Evolutionary conservation across 345 rosid genomes (phyloP).

Genomic region (Bruguiera sexangula): DNA sequence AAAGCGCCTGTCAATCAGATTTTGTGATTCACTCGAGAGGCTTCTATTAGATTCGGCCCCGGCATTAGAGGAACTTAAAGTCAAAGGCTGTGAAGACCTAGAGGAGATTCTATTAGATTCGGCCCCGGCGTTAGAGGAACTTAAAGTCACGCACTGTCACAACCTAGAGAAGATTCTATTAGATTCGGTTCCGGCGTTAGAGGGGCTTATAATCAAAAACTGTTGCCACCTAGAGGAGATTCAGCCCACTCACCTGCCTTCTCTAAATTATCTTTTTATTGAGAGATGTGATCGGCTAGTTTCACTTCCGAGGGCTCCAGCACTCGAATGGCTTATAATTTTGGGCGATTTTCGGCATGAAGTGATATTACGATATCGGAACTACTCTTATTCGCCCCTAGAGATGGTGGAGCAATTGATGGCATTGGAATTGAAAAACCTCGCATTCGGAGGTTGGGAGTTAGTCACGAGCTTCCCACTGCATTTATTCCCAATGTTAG

Average conservation of each 20-base stretch:
- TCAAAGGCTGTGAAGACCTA: no score
- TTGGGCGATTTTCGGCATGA: not conserved
- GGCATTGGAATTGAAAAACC: no score
- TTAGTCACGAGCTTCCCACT: no score
- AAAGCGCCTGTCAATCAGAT: not conserved
- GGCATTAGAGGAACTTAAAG: no score
- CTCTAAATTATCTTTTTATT: slow-evolving; percentile 22
- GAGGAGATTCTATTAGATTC: not conserved
- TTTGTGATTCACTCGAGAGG: no score
- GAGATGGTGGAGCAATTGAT: no score
- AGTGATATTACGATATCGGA: no score
- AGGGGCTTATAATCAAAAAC: not conserved
- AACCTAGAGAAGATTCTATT: slow-evolving; percentile 1
- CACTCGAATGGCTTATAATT: not conserved
- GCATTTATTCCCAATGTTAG: no score
- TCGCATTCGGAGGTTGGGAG: no score
- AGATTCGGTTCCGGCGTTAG: no score
- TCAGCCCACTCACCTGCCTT: slow-evolving; percentile 32
- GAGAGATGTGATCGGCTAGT: slow-evolving; percentile 11
- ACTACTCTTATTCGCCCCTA: no score
- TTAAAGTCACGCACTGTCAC: not conserved
- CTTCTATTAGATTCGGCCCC: no score
- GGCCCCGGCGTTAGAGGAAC: not conserved
- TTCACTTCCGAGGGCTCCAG: not conserved
- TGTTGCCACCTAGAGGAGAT: slow-evolving; percentile 26